phyloP scores from a whole-genome alignment of 345 rosid species.

The Pugionium cornutum region DNA sequence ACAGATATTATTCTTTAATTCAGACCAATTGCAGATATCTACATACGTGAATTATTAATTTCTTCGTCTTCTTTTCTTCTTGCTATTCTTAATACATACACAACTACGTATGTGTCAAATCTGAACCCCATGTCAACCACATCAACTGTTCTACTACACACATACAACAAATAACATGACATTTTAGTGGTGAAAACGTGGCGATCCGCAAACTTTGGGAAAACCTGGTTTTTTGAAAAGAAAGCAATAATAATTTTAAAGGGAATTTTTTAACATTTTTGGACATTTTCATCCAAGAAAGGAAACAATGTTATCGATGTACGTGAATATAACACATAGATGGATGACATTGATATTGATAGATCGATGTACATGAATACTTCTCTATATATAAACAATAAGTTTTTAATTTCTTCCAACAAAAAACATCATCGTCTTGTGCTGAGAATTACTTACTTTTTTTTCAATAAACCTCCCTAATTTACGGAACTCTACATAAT shows the following conservation, averaged over 20 bases:
- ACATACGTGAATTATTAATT: no score
- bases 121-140: not conserved
- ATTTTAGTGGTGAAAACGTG: conserved; percentile 37
- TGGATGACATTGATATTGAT: conserved; percentile 21
- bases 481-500: conserved; percentile 35
- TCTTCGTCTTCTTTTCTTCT: no score
- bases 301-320: conserved; percentile 6
- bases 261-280: not conserved
- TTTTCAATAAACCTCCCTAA: conserved; percentile 33
- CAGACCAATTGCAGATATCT: no score
- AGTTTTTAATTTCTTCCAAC: not conserved
- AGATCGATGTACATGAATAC: not conserved
- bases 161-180: conserved; percentile 16
- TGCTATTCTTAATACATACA: no score
- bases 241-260: not conserved
- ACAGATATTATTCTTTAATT: no score
- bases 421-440: conserved; percentile 32
- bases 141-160: not conserved
- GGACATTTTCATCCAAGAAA: not conserved
- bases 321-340: conserved; percentile 16
- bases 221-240: conserved; percentile 25
- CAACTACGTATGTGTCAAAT: not conserved
- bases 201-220: conserved; percentile 44
- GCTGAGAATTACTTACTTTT: not conserved
- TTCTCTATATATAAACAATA: not conserved